Conservation (phyloP, 495 filamentous ascomycete genomes). For the Podospora appendiculata region DNA sequence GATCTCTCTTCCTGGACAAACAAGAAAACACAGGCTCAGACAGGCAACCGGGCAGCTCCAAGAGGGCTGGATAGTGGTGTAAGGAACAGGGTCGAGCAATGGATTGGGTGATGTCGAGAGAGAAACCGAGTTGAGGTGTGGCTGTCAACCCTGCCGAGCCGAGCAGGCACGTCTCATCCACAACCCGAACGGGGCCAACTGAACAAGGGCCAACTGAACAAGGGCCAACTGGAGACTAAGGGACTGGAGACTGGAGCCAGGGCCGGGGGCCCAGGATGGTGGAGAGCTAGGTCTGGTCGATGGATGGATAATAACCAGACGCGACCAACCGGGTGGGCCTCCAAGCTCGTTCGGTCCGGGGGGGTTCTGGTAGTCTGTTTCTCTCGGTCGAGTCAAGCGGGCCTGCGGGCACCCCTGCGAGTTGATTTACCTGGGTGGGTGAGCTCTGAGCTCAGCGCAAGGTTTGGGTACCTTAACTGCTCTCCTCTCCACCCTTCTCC, state of each 20-base stretch:
- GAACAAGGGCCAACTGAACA: not conserved
- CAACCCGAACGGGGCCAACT: constrained; percentile 4
- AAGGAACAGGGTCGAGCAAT: constrained; percentile 10
- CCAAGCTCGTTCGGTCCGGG: constrained; percentile 10
- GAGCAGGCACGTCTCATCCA: constrained; percentile 15
- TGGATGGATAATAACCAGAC: constrained; percentile 15
- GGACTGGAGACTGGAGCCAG: not conserved
- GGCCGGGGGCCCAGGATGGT: constrained; percentile 8
- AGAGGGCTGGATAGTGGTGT: not conserved
- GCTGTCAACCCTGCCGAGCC: constrained; percentile 10
- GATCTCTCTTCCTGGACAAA: not conserved
- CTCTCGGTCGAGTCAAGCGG: too few relatives aligned
- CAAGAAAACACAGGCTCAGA: not conserved
- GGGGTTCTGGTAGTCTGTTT: not conserved
- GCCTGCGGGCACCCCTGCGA: too few relatives aligned
- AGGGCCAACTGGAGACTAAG: not conserved
- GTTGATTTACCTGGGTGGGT: not conserved
- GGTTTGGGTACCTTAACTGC: not conserved
- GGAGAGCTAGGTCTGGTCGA: constrained; percentile 13
- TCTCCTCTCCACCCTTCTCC: not conserved
- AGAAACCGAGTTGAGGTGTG: constrained; percentile 18
- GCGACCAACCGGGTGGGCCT: constrained; percentile 16
- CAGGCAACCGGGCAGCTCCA: constrained; percentile 1
- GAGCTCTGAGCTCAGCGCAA: not conserved
- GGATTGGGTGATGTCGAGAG: constrained; percentile 5